phyloP scores from a whole-genome alignment of 139 green algal species.

The Tetradesmus lagerheimii region DNA sequence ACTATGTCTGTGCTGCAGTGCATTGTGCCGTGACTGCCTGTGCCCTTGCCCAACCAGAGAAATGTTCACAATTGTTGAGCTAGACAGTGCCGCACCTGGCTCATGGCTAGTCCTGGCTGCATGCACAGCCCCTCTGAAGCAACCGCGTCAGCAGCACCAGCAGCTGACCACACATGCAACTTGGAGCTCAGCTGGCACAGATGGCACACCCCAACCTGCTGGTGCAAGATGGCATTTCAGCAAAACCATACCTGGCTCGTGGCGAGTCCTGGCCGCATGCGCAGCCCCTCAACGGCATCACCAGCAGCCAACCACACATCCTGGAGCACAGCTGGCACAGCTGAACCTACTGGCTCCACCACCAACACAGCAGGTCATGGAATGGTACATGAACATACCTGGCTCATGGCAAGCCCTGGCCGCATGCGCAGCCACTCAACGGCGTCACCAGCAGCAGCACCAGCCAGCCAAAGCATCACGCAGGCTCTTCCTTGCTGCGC shows the following conservation, averaged over 20 bases:
- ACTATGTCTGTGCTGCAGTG: background rate
- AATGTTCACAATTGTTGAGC: no score
- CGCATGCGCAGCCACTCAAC: constrained; percentile 68
- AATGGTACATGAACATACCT: no score
- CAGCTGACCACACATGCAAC: no score
- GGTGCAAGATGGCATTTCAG: no score
- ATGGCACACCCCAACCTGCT: no score
- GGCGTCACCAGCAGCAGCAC: constrained; percentile 29
- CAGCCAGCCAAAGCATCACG: constrained; percentile 36
- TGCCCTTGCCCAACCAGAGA: no score
- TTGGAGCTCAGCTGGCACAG: no score
- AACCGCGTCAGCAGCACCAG: constrained; percentile 41
- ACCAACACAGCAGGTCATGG: no score
- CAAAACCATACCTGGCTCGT: constrained; percentile 72
- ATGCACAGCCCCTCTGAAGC: constrained; percentile 81
- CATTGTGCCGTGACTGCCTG: background rate
- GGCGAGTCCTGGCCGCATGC: constrained; percentile 85
- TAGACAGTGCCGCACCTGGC: background rate
- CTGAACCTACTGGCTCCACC: no score
- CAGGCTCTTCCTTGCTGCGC: no score
- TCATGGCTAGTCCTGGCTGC: constrained; percentile 89
- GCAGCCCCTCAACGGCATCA: constrained; percentile 69
- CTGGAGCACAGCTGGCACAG: no score
- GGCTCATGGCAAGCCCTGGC: constrained; percentile 81
- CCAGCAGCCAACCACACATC: no score